These are phyloP conservation scores for Nyctanthes arbortristis DNA, from an alignment of 257 asterid genomes.

Conservation along the genomic window DNA sequence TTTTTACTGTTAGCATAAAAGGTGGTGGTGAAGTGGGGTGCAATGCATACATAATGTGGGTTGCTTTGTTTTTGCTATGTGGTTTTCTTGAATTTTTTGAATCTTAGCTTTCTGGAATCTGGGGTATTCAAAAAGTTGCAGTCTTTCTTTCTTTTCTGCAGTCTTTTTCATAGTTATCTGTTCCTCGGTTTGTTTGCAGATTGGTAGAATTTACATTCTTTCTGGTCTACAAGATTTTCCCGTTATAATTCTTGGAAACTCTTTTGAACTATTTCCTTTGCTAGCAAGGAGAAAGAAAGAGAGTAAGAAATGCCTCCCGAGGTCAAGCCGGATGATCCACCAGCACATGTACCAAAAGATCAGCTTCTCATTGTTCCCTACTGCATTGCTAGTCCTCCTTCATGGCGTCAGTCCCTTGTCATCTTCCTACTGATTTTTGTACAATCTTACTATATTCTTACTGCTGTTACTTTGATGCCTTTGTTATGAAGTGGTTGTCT, in stretches of 20 bases:
- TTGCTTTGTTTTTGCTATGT: too few species aligned
- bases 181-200: not conserved
- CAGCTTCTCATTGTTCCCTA: constrained; percentile 82
- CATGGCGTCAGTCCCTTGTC: constrained; percentile 72
- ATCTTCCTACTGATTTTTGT: not conserved
- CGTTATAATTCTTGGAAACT: not conserved
- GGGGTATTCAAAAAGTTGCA: constrained; percentile 15
- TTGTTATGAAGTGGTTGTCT: not conserved
- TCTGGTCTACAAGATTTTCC: not conserved
- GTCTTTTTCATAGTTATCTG: constrained; percentile 12
- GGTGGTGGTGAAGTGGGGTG: constrained; percentile 18
- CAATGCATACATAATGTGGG: constrained; percentile 25
- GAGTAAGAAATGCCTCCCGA: constrained; percentile 46
- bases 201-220: constrained; percentile 14
- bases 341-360: constrained; percentile 77
- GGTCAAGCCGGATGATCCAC: constrained; percentile 63
- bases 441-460: constrained; percentile 1
- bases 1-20: constrained; percentile 16
- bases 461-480: constrained; percentile 3
- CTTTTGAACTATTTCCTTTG: constrained; percentile 9
- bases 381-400: constrained; percentile 98
- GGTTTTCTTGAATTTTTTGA: constrained; percentile 20
- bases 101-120: constrained; percentile 18
- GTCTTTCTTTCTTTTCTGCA: constrained; percentile 13
- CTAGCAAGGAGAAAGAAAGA: constrained; percentile 8